Base-by-base conservation (phyloP, 345 rosid genomes). In the Boechera retrofracta region DNA sequence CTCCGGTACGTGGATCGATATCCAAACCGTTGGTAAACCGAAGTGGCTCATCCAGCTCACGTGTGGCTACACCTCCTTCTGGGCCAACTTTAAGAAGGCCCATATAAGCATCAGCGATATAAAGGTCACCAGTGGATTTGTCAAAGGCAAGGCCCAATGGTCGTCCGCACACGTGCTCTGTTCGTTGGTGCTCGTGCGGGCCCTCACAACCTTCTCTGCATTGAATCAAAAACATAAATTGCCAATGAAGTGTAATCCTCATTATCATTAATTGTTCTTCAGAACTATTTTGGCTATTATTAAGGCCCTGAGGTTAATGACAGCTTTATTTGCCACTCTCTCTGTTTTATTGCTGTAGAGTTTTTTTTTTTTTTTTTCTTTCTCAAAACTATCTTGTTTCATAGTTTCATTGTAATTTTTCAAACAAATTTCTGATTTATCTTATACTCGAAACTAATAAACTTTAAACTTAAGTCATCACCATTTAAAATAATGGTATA, bases 71-170 rank as follows among this genome's bases (percentile, higher is more conserved):
- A 5, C 97, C 96, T 61, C 97, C 96, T 64, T 86, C 82, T 21
- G 86, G 87, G 28, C 96, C 92, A 6, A 92, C 92, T 77, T 84
- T 88, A 72, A 89, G 80, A 78, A 92, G 87, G 72, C 97, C 93
- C 61, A 89, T 80, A 75, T 92, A 92, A 35, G 96, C 89, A 82
- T 92, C 97, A 2, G 92, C 96, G 0, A 89, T 88, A 84, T 83
- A 89, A 32, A 92, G 85, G 75, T 87, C 86, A 28, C 92, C 91
- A 0, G 77, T 83, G 5, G 73, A 77, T 64, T 86, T 77, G 61
- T 82, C 70, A 70, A 89, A 92, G 33, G 89, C 82, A 26, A 92
- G 81, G 58, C 97, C 95, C 72, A 92, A 73, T 38, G 97, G 97
- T 64, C 93, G 84, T 44, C 97, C 96, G 33, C 97, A 92, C 63